Evolutionary conservation across 306 rosid species (phyloP).

Genomic region (Cajanus cajan): DNA sequence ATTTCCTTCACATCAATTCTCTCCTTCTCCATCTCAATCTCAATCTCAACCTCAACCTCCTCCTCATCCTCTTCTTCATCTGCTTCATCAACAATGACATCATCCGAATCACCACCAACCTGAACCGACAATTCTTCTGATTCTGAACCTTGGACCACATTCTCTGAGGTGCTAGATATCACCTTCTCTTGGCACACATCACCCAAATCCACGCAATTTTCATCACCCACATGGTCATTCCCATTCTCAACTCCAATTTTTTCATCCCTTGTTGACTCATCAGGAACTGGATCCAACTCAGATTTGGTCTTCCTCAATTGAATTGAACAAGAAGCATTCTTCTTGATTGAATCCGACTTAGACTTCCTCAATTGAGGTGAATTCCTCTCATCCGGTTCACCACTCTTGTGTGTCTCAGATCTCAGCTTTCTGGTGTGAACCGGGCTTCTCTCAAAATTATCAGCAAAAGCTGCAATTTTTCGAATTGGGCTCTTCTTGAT

Average conservation of each 20-base stretch:
- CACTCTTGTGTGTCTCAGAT: conserved; percentile 34
- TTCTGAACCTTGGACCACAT: conserved; percentile 37
- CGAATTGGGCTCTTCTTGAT: conserved; percentile 56
- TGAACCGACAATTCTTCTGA: conserved; percentile 33
- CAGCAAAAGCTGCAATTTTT: conserved; percentile 36
- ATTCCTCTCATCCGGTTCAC: conserved; percentile 35
- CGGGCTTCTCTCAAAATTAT: conserved; percentile 40
- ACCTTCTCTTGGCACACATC: conserved; percentile 63
- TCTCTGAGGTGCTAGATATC: conserved; percentile 36
- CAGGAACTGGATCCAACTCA: conserved; percentile 16
- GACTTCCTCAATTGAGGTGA: conserved; percentile 48
- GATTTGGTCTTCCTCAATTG: conserved; percentile 52
- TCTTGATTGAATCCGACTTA: conserved; percentile 47
- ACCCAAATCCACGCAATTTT: conserved; percentile 46
- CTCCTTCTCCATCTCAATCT: conserved; percentile 45
- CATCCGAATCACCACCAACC: conserved; percentile 18
- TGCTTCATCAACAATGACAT: not conserved
- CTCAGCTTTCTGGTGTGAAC: conserved; percentile 49
- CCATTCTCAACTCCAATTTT: conserved; percentile 39
- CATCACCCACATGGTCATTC: conserved; percentile 38
- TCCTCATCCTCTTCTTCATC: conserved; percentile 29
- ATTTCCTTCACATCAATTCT: conserved; percentile 69
- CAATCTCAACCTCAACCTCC: conserved; percentile 29
- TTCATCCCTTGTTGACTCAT: conserved; percentile 37
- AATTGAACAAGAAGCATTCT: conserved; percentile 22